Evolutionary conservation across 2,329 filamentous ascomycete genomes (phyloP).

Genomic region (Fusarium buharicum): DNA sequence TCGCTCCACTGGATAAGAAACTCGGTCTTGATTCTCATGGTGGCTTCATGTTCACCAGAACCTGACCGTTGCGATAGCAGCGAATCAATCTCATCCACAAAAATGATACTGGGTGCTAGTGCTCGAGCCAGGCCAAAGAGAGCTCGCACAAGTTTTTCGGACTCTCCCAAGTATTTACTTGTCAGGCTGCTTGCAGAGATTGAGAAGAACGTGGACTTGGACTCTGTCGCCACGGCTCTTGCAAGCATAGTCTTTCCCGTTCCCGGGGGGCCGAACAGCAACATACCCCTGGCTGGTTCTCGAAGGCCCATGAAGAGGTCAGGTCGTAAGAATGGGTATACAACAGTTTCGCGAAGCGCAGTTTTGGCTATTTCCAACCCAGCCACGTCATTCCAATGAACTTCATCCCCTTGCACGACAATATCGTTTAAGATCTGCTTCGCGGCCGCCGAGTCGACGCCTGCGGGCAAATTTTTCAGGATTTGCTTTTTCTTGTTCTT

Average conservation of each 20-base stretch:
- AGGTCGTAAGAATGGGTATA: slow-evolving; percentile 94
- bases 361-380: slow-evolving; percentile 91
- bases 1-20: slow-evolving; percentile 98
- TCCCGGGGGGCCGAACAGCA: slow-evolving; percentile 95
- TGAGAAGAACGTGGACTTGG: slow-evolving; percentile 93
- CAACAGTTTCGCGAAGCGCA: slow-evolving; percentile 92
- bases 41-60: slow-evolving; percentile 90
- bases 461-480: slow-evolving; percentile 81
- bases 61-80: slow-evolving; percentile 85
- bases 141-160: slow-evolving; percentile 93
- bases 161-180: slow-evolving; percentile 95
- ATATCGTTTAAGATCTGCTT: slow-evolving; percentile 97
- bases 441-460: slow-evolving; percentile 83
- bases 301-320: slow-evolving; percentile 96
- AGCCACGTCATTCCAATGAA: slow-evolving; percentile 93
- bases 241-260: slow-evolving; percentile 99
- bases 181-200: slow-evolving; percentile 95
- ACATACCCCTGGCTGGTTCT: slow-evolving; percentile 93
- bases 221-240: slow-evolving; percentile 90
- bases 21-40: slow-evolving; percentile 93
- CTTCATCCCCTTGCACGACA: slow-evolving; percentile 91
- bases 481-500: slow-evolving; percentile 71
- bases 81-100: slow-evolving; percentile 98
- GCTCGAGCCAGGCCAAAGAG: slow-evolving; percentile 90
- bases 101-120: slow-evolving; percentile 94